These are phyloP conservation scores for Tephrocybe sp. DNA, from an alignment of 768 basidiomycete genomes.

Conservation along the genomic window DNA sequence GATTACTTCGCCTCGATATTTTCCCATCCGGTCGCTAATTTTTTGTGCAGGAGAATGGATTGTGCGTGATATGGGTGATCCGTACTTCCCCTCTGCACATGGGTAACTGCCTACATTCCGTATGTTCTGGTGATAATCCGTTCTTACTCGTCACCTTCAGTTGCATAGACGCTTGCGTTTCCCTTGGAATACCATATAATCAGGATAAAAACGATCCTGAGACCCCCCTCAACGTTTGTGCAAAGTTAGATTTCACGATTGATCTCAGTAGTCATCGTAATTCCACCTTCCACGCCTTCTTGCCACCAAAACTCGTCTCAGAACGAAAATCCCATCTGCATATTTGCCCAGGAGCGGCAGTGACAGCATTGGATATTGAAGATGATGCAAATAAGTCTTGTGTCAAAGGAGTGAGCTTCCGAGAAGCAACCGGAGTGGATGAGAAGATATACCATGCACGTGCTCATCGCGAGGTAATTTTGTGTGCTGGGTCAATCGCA, in stretches of 20 bases:
- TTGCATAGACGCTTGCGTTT: slow-evolving; percentile 10
- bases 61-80: slow-evolving; percentile 7
- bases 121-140: not conserved
- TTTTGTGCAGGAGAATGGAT: slow-evolving; percentile 2
- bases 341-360: slow-evolving; percentile 15
- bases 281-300: slow-evolving; percentile 21
- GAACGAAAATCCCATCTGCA: slow-evolving; percentile 8
- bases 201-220: slow-evolving; percentile 17
- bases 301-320: slow-evolving; percentile 8
- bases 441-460: not conserved
- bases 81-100: slow-evolving; percentile 4
- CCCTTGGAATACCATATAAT: slow-evolving; percentile 15
- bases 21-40: not conserved
- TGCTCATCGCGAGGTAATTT: slow-evolving; percentile 9
- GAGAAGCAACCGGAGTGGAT: not conserved
- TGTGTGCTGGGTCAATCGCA: slow-evolving; percentile 8
- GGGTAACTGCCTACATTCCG: not conserved
- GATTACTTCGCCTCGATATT: not conserved
- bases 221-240: slow-evolving; percentile 11
- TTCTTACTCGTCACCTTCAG: not conserved
- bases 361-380: slow-evolving; percentile 1
- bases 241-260: slow-evolving; percentile 14
- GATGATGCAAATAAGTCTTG: not conserved
- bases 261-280: slow-evolving; percentile 12
- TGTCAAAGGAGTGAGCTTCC: not conserved